Evolutionary conservation across 2,329 filamentous ascomycete genomes (phyloP).

Genomic region (Ampelomyces quisqualis): DNA sequence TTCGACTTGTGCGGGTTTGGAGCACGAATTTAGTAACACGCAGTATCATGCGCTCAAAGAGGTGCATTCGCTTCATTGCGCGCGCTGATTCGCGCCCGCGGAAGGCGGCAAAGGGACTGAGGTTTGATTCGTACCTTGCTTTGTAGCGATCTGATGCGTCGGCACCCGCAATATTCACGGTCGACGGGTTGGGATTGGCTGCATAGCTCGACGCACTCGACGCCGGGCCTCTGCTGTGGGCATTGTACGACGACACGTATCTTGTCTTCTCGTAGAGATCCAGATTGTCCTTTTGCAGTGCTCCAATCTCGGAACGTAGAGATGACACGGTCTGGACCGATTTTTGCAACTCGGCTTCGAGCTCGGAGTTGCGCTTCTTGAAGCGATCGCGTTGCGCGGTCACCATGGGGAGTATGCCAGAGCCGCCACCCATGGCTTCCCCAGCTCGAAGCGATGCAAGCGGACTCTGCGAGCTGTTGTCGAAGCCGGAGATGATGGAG

Average conservation of each 20-base stretch:
- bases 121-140: constrained; percentile 89
- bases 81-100: constrained; percentile 87
- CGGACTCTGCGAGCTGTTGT: constrained; percentile 45
- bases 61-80: constrained; percentile 88
- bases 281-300: constrained; percentile 93
- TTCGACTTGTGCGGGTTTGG: constrained; percentile 84
- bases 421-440: constrained; percentile 70
- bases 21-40: constrained; percentile 88
- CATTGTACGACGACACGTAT: constrained; percentile 91
- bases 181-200: constrained; percentile 71
- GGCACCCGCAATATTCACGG: constrained; percentile 57
- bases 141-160: constrained; percentile 69
- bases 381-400: constrained; percentile 97
- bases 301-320: constrained; percentile 84
- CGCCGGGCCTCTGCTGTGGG: constrained; percentile 64
- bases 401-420: constrained; percentile 94
- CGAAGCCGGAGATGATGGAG: constrained; percentile 97
- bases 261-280: constrained; percentile 96
- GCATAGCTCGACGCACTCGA: constrained; percentile 64
- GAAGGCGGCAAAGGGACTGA: constrained; percentile 95
- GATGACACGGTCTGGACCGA: constrained; percentile 79
- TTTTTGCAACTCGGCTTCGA: constrained; percentile 87
- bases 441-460: constrained; percentile 63
- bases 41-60: constrained; percentile 87
- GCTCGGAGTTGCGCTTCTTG: constrained; percentile 89